Evolutionary conservation across 768 basidiomycete species (phyloP).

Genomic region (Termitomyces sp.): DNA sequence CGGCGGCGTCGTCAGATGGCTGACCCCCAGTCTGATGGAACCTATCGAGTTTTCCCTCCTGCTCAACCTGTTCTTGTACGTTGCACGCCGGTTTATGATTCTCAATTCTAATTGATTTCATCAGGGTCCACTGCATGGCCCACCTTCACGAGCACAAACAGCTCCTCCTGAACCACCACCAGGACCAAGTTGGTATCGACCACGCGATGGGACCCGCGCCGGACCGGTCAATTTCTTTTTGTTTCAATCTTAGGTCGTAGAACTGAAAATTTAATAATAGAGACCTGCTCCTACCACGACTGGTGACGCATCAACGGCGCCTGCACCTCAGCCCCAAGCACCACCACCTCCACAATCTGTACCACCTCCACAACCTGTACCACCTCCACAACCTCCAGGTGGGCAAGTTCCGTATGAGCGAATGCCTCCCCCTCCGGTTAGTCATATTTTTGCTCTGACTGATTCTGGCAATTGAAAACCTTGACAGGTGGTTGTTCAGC

Average conservation of each 20-base stretch:
- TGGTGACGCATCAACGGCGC: background rate
- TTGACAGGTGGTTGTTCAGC: conserved; percentile 53
- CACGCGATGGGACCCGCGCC: background rate
- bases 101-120: conserved; percentile 4
- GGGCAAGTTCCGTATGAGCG: conserved; percentile 31
- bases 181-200: conserved; percentile 30
- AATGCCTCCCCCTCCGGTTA: conserved; percentile 53
- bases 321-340: conserved; percentile 16
- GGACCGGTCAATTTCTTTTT: background rate
- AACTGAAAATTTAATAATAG: background rate
- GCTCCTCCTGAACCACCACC: conserved; percentile 20
- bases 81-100: background rate
- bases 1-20: background rate
- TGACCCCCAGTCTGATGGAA: background rate
- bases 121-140: conserved; percentile 1
- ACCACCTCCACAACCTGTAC: background rate
- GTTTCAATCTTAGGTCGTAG: background rate
- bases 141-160: conserved; percentile 19
- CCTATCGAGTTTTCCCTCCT: background rate
- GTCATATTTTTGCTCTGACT: conserved; percentile 17
- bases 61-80: conserved; percentile 21
- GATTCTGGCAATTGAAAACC: background rate
- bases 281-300: conserved; percentile 19
- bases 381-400: conserved; percentile 2
- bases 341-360: conserved; percentile 1